Evolutionary conservation across 306 rosid species (phyloP), one percentile per base, ranked within the genome.

Genomic region (Casuarina equisetifolia): DNA sequence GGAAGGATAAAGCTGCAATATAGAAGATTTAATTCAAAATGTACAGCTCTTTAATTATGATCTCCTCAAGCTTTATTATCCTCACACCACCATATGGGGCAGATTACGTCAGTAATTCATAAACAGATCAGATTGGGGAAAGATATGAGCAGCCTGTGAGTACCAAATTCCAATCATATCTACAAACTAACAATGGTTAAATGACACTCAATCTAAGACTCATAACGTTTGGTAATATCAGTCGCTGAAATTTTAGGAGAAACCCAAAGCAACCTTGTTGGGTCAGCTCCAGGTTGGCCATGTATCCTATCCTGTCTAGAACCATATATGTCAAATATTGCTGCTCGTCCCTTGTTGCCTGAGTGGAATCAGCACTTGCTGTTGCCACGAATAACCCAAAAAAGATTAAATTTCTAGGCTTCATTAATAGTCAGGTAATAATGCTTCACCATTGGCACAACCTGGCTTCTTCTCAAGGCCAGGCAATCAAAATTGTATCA

Each of bases 341-440:
- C 15, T 63, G 20, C 46, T 5, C 69, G 39, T 40, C 35, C 43
- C 50, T 42, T 49, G 42, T 20, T 42, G 71, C 32, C 3, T 42
- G 49, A 8, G 3, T 17, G 50, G 45, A 66, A 58, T 16, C 50
- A 66, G 9, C 50, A 42, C 71, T 2, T 4, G 1, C 1, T 15
- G 71, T 9, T 66, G 48, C 12, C 70, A 39, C 4, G 35, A 66
- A 17, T 66, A 66, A 66, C 71, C 71, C 36, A 42, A 66, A 20
- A 4, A 4, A 40, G 42, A 66, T 9, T 17, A 66, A 66, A 17
- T 66, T 42, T 42, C 50, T 40, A 15, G 50, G 68, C 9, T 40
- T 42, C 11, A 66, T 66, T 40, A 42, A 62, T 0, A 3, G 3
- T 42, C 9, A 42, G 12, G 50, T 8, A 40, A 66, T 9, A 6